A percentile compares a stretch with the other conserved stretches of the same genome.
Conservation (phyloP, 306 rosid species). For the Corylus avellana region DNA sequence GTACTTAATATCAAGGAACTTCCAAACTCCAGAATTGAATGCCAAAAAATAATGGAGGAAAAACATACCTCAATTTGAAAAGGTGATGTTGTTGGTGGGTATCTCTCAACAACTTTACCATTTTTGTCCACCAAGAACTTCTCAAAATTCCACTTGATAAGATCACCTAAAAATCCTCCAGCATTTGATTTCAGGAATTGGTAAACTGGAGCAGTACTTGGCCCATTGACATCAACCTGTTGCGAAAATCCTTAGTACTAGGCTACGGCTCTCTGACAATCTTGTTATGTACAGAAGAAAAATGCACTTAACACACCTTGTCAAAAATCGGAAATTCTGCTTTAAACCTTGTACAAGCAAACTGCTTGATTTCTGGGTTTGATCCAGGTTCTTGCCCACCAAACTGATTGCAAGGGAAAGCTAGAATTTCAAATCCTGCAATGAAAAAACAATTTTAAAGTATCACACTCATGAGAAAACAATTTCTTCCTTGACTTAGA, state of each 20-base stretch:
- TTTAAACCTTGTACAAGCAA: constrained; percentile 91
- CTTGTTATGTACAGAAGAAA: constrained; percentile 24
- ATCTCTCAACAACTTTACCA: constrained; percentile 93
- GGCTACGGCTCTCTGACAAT: constrained; percentile 12
- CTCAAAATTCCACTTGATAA: constrained; percentile 95
- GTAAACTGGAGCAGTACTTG: constrained; percentile 89
- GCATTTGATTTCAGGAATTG: constrained; percentile 89
- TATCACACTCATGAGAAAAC: constrained; percentile 18
- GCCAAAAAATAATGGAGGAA: not conserved
- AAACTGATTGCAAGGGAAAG: constrained; percentile 99
- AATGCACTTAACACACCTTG: constrained; percentile 55
- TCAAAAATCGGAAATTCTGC: constrained; percentile 96
- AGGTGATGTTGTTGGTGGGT: constrained; percentile 91
- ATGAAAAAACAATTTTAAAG: constrained; percentile 20
- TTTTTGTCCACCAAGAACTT: constrained; percentile 94
- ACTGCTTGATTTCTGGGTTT: constrained; percentile 87
- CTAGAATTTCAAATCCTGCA: constrained; percentile 89
- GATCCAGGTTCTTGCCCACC: constrained; percentile 98
- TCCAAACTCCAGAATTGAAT: not conserved
- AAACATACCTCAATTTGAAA: constrained; percentile 89
- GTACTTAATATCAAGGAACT: not conserved
- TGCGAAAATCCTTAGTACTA: constrained; percentile 27
- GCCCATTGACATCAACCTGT: constrained; percentile 99
- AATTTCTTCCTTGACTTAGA: constrained; percentile 16
- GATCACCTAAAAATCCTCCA: constrained; percentile 86